Evolutionary conservation across 768 basidiomycete genomes (phyloP).

Genomic region (Mycena epipterygia): DNA sequence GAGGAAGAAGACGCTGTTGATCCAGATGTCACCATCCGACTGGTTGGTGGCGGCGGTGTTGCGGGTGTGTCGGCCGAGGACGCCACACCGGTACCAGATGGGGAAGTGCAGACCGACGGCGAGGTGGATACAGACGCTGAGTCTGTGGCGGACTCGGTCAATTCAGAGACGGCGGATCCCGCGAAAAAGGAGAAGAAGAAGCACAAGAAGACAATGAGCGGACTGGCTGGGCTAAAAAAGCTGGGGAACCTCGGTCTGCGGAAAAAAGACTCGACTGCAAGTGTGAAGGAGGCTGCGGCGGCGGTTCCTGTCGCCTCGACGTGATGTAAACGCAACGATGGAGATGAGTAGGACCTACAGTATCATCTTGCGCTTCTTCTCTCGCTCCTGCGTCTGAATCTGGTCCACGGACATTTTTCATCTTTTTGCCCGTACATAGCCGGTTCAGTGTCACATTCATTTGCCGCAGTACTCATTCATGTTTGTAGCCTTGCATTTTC

Average conservation of each 20-base stretch:
- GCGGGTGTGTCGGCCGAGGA: conserved; percentile 51
- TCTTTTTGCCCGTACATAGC: neutral
- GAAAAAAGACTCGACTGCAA: conserved; percentile 68
- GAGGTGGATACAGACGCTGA: conserved; percentile 52
- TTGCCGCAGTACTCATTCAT: neutral
- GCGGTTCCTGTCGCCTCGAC: conserved; percentile 6
- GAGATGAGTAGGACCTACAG: neutral
- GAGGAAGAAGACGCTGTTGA: conserved; percentile 39
- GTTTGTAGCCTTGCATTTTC: conserved; percentile 4
- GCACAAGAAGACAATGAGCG: conserved; percentile 70
- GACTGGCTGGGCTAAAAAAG: conserved; percentile 69
- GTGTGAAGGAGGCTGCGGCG: conserved; percentile 54
- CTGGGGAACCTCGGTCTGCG: conserved; percentile 58
- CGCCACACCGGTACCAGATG: conserved; percentile 22
- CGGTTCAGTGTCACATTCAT: neutral
- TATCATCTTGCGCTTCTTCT: neutral
- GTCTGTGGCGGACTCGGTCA: conserved; percentile 49
- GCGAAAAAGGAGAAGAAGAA: conserved; percentile 47
- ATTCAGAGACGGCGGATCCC: conserved; percentile 42
- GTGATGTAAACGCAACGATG: neutral
- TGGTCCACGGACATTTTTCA: conserved; percentile 4
- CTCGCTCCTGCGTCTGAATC: neutral
- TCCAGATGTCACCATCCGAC: conserved; percentile 63
- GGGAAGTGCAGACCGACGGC: conserved; percentile 50
- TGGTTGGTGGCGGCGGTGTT: conserved; percentile 70